Conservation (phyloP, 2,329 filamentous ascomycete genomes). For the Sodiomyces alkalinus region DNA sequence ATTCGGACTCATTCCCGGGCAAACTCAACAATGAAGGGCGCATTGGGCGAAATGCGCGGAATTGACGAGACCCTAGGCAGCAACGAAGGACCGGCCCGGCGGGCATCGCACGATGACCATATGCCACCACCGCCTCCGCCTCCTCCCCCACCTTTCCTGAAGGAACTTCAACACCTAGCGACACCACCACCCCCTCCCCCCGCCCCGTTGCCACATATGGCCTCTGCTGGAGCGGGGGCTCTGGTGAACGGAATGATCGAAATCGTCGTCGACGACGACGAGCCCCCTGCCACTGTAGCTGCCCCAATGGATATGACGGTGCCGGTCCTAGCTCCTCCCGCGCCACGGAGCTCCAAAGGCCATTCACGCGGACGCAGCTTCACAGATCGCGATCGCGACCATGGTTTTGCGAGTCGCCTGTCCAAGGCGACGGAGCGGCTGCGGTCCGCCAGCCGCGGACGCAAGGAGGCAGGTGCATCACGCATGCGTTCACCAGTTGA, state of each 20-base stretch:
- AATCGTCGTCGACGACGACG: constrained; percentile 50
- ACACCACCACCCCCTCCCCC: constrained; percentile 46
- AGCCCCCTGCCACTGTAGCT: constrained; percentile 17
- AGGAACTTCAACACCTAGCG: constrained; percentile 47
- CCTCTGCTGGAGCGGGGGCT: constrained; percentile 25
- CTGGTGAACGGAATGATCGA: constrained; percentile 43
- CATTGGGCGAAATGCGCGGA: constrained; percentile 22
- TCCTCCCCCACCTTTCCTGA: constrained; percentile 36
- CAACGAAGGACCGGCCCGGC: constrained; percentile 14
- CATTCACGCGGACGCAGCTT: constrained; percentile 43
- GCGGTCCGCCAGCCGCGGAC: constrained; percentile 38
- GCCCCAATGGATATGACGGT: constrained; percentile 26
- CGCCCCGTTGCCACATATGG: constrained; percentile 34
- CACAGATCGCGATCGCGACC: constrained; percentile 23
- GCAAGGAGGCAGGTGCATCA: constrained; percentile 27
- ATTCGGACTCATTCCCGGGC: constrained; percentile 10
- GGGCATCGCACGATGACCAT: constrained; percentile 33
- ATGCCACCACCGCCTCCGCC: constrained; percentile 37
- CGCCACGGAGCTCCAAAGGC: constrained; percentile 23
- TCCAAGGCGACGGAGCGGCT: constrained; percentile 44
- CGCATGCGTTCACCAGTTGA: constrained; percentile 20
- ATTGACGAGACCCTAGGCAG: constrained; percentile 30
- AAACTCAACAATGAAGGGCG: constrained; percentile 20
- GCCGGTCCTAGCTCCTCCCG: constrained; percentile 28
- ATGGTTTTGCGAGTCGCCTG: constrained; percentile 36